Percentiles rank a stretch among this genome's conserved stretches.
These are phyloP conservation scores for Clathrospora elynae DNA, from an alignment of 2,329 filamentous ascomycete genomes.

Conservation along the genomic window DNA sequence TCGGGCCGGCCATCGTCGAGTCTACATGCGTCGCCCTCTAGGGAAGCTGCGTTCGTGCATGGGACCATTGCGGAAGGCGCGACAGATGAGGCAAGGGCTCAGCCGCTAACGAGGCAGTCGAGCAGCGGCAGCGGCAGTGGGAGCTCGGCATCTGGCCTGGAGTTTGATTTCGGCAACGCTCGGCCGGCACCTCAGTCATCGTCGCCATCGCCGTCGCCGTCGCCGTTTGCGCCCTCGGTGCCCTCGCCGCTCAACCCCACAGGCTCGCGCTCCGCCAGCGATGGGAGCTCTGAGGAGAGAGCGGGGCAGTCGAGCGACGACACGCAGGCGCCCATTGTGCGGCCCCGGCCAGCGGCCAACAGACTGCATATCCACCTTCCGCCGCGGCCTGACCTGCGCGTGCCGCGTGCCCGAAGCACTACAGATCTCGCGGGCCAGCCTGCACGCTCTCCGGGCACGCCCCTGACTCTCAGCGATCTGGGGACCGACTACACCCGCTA, in stretches of 20 bases:
- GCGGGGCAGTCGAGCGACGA: slow-evolving; percentile 14
- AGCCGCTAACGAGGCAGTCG: neutral
- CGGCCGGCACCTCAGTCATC: slow-evolving; percentile 6
- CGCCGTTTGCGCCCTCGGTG: slow-evolving; percentile 15
- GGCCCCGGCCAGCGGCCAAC: slow-evolving; percentile 5
- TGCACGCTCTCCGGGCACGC: slow-evolving; percentile 19
- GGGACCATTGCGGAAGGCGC: slow-evolving; percentile 8
- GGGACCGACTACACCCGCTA: slow-evolving; percentile 46
- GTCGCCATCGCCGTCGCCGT: slow-evolving; percentile 4
- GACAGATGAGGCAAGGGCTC: slow-evolving; percentile 9
- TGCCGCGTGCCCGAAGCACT: slow-evolving; percentile 21
- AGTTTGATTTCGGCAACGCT: slow-evolving; percentile 13
- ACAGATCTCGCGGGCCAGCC: slow-evolving; percentile 22
- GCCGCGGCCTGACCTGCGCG: slow-evolving; percentile 19
- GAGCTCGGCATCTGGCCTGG: slow-evolving; percentile 9
- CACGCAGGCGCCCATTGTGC: slow-evolving; percentile 5
- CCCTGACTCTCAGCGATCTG: slow-evolving; percentile 38
- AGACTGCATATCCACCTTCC: slow-evolving; percentile 14
- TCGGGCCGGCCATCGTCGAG: slow-evolving; percentile 27
- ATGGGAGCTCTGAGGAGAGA: slow-evolving; percentile 2
- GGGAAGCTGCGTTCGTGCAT: slow-evolving; percentile 26
- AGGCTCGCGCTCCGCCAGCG: slow-evolving; percentile 7
- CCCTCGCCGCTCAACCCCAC: slow-evolving; percentile 18
- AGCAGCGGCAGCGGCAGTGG: slow-evolving; percentile 9
- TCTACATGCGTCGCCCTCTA: slow-evolving; percentile 30